phyloP scores from a whole-genome alignment of 2,329 filamentous ascomycete species.

The Cladophialophora immunda region DNA sequence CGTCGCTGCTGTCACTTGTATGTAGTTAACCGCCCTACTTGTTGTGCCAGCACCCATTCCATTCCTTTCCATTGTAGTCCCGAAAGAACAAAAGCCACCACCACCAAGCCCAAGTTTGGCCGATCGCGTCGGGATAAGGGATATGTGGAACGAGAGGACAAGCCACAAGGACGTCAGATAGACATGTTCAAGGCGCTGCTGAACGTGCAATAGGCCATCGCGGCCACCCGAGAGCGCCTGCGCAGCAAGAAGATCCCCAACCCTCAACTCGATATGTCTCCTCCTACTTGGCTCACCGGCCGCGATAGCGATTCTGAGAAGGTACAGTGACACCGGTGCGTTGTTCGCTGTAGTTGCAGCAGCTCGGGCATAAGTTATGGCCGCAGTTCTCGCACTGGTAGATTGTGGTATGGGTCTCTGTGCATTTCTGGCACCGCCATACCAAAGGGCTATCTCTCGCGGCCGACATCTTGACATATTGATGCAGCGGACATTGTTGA shows the following conservation, averaged over 20 bases:
- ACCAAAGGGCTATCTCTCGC: not conserved
- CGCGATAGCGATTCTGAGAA: not conserved
- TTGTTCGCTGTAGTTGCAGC: conserved; percentile 19
- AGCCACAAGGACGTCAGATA: not conserved
- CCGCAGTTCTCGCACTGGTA: conserved; percentile 19
- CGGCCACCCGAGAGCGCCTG: not conserved
- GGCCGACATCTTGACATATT: conserved; percentile 6
- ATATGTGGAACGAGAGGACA: not conserved
- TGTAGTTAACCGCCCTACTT: not conserved
- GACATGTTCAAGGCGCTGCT: not conserved
- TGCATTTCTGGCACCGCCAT: conserved; percentile 12
- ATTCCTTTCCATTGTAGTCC: not conserved
- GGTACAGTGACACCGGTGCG: conserved; percentile 3
- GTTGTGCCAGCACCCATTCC: not conserved
- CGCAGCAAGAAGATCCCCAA: not conserved
- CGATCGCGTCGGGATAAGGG: not conserved
- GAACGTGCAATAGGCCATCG: not conserved
- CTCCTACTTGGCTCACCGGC: not conserved
- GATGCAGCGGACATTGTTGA: conserved; percentile 10
- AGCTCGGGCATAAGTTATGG: conserved; percentile 17
- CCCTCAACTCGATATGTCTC: not conserved
- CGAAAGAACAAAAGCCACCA: not conserved
- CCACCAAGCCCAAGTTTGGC: not conserved
- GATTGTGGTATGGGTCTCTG: not conserved
- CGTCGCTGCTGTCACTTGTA: not conserved